Evolutionary conservation across 352 stramenopile species (phyloP).

Genomic region (Phytopythium chamaehyphon): DNA sequence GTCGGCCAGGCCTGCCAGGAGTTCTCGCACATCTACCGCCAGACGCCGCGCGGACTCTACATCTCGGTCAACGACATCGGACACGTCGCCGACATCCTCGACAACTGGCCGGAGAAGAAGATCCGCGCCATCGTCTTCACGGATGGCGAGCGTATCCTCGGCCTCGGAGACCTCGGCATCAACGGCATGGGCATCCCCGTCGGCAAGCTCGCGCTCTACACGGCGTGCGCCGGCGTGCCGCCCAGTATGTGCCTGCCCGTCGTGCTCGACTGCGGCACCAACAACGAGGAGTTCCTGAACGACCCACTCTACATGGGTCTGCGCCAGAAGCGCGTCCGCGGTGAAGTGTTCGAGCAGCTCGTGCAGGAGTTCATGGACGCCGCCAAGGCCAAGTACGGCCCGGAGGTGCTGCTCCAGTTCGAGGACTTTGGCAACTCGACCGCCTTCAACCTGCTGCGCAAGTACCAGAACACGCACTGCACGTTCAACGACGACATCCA

Average conservation of each 20-base stretch:
- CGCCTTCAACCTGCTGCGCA: conserved; percentile 80
- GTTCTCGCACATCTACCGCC: conserved; percentile 90
- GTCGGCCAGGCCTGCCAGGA: conserved; percentile 91
- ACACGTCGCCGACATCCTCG: conserved; percentile 86
- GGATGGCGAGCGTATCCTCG: conserved; percentile 94
- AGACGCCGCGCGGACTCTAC: conserved; percentile 91
- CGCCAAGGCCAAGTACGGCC: conserved; percentile 87
- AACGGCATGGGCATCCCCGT: conserved; percentile 92
- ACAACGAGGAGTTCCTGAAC: conserved; percentile 92
- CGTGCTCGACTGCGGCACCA: conserved; percentile 93
- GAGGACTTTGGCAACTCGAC: conserved; percentile 89
- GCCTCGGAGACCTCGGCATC: conserved; percentile 93
- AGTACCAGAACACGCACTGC: conserved; percentile 82
- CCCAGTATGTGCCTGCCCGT: conserved; percentile 93
- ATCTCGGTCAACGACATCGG: conserved; percentile 83
- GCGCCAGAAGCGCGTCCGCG: conserved; percentile 83
- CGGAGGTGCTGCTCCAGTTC: conserved; percentile 82
- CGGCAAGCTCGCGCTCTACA: conserved; percentile 95
- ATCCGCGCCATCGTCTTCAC: conserved; percentile 97
- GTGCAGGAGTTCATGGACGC: conserved; percentile 97
- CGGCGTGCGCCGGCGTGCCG: conserved; percentile 91
- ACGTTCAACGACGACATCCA: conserved; percentile 99
- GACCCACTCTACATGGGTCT: conserved; percentile 96
- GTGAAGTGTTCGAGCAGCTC: conserved; percentile 91
- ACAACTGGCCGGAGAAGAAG: conserved; percentile 96